These are phyloP conservation scores for Aspergillus sclerotioniger DNA, from an alignment of 495 filamentous ascomycete species.

Conservation along the genomic window DNA sequence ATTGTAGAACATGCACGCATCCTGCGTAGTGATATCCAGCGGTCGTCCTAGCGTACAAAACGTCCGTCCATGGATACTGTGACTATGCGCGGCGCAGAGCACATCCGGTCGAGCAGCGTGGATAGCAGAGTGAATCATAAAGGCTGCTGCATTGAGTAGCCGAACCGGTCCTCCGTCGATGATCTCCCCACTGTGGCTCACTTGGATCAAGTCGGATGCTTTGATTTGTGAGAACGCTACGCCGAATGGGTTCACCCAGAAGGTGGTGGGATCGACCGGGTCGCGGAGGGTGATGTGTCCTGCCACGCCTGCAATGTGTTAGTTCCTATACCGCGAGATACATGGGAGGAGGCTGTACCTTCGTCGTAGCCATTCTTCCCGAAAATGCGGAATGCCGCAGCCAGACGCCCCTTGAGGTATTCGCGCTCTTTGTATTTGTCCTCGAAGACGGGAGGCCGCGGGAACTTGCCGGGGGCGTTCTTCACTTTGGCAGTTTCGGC, in stretches of 20 bases:
- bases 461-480: slow-evolving; percentile 35
- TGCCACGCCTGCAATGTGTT: slow-evolving; percentile 41
- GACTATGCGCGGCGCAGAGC: slow-evolving; percentile 68
- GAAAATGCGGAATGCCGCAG: slow-evolving; percentile 67
- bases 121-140: slow-evolving; percentile 66
- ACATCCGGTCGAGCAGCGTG: slow-evolving; percentile 72
- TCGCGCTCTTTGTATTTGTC: slow-evolving; percentile 61
- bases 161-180: slow-evolving; percentile 64
- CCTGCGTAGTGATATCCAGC: slow-evolving; percentile 72
- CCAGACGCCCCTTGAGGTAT: slow-evolving; percentile 64
- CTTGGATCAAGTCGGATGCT: slow-evolving; percentile 68
- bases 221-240: slow-evolving; percentile 68
- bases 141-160: slow-evolving; percentile 66
- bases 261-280: slow-evolving; percentile 63
- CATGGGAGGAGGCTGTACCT: slow-evolving; percentile 26
- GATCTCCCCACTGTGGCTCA: slow-evolving; percentile 62
- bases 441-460: slow-evolving; percentile 53
- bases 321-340: not conserved
- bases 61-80: slow-evolving; percentile 67
- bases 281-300: slow-evolving; percentile 65
- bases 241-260: slow-evolving; percentile 84
- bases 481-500: slow-evolving; percentile 40
- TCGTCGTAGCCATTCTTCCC: slow-evolving; percentile 67
- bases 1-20: slow-evolving; percentile 66
- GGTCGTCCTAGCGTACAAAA: slow-evolving; percentile 66